These are phyloP conservation scores for Lactarius quietus DNA, from an alignment of 768 basidiomycete genomes.

Conservation along the genomic window DNA sequence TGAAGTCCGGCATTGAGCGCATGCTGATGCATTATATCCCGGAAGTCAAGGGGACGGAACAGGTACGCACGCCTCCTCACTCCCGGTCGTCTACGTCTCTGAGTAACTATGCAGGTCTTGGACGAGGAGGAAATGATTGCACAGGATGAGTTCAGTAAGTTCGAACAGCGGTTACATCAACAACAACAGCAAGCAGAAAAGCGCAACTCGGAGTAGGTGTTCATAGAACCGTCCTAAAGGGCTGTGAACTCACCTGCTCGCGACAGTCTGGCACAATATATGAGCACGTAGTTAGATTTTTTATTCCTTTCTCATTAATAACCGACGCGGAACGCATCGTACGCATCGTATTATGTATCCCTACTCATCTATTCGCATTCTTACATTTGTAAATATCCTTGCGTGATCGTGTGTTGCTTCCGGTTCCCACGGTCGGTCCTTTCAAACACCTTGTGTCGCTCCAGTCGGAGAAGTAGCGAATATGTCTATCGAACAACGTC, in stretches of 20 bases:
- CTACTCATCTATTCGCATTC: constrained; percentile 2
- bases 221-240: constrained; percentile 8
- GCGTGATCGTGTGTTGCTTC: constrained; percentile 16
- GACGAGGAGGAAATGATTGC: constrained; percentile 90
- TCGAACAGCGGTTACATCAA: constrained; percentile 62
- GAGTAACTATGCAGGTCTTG: constrained; percentile 54
- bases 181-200: constrained; percentile 34
- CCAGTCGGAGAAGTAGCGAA: neutral
- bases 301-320: neutral
- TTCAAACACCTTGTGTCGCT: no score
- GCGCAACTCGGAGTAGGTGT: constrained; percentile 49
- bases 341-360: constrained; percentile 12
- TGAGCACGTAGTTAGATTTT: constrained; percentile 54
- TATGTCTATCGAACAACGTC: constrained; percentile 35
- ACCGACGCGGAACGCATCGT: constrained; percentile 12
- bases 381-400: neutral
- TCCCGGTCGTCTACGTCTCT: neutral
- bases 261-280: constrained; percentile 72
- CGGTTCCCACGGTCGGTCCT: neutral
- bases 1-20: constrained; percentile 95
- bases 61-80: constrained; percentile 46
- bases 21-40: constrained; percentile 99
- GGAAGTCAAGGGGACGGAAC: constrained; percentile 88
- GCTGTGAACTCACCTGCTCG: constrained; percentile 18
- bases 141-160: constrained; percentile 82